Conservation (phyloP, 345 rosid genomes). For the Hibiscus trionum region DNA sequence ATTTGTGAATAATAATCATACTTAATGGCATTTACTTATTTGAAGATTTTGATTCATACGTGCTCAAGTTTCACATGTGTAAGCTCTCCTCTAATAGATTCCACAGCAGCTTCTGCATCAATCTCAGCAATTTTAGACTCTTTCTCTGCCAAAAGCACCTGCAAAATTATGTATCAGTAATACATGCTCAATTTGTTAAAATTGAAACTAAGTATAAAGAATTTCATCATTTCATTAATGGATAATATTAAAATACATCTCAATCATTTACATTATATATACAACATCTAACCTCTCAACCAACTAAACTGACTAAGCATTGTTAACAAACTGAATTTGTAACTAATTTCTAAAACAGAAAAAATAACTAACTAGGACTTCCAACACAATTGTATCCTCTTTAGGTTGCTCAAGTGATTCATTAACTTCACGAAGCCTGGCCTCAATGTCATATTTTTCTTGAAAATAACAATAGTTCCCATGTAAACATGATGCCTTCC, state of each 20-base stretch:
- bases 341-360: too few species aligned
- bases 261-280: too few species aligned
- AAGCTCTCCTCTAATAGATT: conserved; percentile 77
- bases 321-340: too few species aligned
- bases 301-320: too few species aligned
- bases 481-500: conserved; percentile 3
- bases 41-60: conserved; percentile 37
- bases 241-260: too few species aligned
- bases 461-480: conserved; percentile 31
- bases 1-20: not conserved
- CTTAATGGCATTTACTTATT: not conserved
- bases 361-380: too few species aligned
- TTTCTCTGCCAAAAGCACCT: conserved; percentile 81
- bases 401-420: conserved; percentile 74
- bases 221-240: too few species aligned
- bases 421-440: conserved; percentile 46
- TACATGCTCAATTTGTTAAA: not conserved
- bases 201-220: too few species aligned
- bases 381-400: conserved; percentile 71
- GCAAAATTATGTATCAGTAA: conserved; percentile 20
- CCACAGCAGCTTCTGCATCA: conserved; percentile 88
- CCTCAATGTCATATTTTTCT: conserved; percentile 92
- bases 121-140: conserved; percentile 86
- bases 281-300: too few species aligned
- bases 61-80: conserved; percentile 60